Base-by-base conservation (phyloP, 176 grass and related monocot species). In the Hsuehochloa calcarea region DNA sequence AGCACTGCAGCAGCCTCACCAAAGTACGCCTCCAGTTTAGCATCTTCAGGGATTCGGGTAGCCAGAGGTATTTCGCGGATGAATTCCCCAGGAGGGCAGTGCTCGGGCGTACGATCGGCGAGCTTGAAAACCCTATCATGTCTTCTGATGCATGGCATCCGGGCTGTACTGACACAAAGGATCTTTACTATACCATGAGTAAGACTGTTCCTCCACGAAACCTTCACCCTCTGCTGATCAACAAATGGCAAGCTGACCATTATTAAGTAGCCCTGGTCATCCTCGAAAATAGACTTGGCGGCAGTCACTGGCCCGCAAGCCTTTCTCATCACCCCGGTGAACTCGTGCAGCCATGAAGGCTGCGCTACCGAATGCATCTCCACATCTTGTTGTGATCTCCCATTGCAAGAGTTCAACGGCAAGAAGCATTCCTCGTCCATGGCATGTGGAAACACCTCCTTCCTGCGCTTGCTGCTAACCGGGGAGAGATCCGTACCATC, bases 181-280 rank as follows among this genome's bases (percentile, higher is more conserved):
- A 99, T 92, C 80, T 99, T 99, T 22, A 99, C 91, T 84, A 99
- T 89, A 44, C 96, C 96, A 44, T 89, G 91, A 65, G 92, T 94
- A 26, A 89, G 74, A 31, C 15, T 91, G 81, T 99, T 99, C 86
- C 92, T 95, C 96, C 96, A 99, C 2, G 96, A 96, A 74, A 99
- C 93, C 44, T 99, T 99, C 56, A 99, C 96, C 81, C 86, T 90
- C 65, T 92, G 93, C 84, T 96, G 96, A 87, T 96, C 93, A 39
- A 91, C 93, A 82, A 96, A 96, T 4, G 96, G 91, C 50, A 99
- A 86, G 79, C 93, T 99, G 19, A 99, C 86, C 84, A 91, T 89
- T 76, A 99, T 90, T 15, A 99, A 68, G 84, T 99, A 99, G 19
- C 93, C 91, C 11, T 86, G 60, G 19, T 92, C 93, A 79, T 99